Conservation (phyloP, 1,284 basidiomycete genomes). For the Puccinia hordei region DNA sequence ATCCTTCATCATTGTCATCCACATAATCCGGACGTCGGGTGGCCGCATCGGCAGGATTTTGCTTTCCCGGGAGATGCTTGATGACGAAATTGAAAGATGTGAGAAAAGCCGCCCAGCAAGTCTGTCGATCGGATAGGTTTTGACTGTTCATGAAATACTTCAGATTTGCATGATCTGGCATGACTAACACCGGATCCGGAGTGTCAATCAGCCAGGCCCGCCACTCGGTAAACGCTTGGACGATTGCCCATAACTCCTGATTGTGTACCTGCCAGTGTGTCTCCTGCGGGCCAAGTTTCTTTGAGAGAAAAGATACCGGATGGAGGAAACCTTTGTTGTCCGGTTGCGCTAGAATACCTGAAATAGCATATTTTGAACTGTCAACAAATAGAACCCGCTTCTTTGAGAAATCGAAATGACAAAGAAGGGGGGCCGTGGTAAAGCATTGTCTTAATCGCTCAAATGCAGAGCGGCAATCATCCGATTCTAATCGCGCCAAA, state of each 20-base stretch:
- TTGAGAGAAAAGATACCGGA: slow-evolving; percentile 45
- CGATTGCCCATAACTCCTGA: slow-evolving; percentile 21
- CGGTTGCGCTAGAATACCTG: slow-evolving; percentile 50
- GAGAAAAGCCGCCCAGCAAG: no score
- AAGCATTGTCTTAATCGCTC: background rate
- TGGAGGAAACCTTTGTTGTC: slow-evolving; percentile 14
- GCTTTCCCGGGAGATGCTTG: background rate
- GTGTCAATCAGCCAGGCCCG: slow-evolving; percentile 19
- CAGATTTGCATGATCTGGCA: slow-evolving; percentile 25
- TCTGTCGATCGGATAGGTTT: no score
- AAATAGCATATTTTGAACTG: slow-evolving; percentile 51
- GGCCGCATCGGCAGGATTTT: slow-evolving; percentile 17
- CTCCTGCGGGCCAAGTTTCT: slow-evolving; percentile 39
- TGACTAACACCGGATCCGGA: background rate
- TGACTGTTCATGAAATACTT: no score
- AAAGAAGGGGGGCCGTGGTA: background rate
- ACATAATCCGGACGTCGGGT: background rate
- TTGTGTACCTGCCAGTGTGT: no score
- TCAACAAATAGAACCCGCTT: slow-evolving; percentile 58
- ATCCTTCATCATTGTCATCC: background rate
- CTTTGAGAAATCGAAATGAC: slow-evolving; percentile 26
- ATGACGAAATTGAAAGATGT: no score
- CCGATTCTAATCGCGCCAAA: background rate
- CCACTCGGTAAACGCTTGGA: slow-evolving; percentile 23
- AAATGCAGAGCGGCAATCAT: background rate